Evolutionary conservation across 306 rosid species (phyloP), one percentile per base, ranked within the genome.

Genomic region (Senna siamea): DNA sequence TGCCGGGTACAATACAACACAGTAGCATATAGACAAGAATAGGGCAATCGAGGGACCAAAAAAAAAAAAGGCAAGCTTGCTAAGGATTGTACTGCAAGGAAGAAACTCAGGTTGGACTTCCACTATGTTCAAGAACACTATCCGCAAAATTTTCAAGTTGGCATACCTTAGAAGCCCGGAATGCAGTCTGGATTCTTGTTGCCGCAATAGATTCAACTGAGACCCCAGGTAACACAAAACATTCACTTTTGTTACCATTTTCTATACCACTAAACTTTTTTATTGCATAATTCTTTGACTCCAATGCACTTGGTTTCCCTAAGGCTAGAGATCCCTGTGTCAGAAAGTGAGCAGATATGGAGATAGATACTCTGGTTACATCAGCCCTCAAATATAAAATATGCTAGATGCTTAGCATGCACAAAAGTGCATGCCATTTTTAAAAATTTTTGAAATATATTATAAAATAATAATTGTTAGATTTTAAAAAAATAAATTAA

Each of bases 161-260:
- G 38, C 82, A 66, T 80, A 92, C 97, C 83, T 70, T 52, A 73
- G 82, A 81, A 52, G 89, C 97, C 3, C 96, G 92, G 75, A 85
- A 85, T 66, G 88, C 91, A 7, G 91, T 86, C 56, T 92, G 97
- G 62, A 92, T 92, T 73, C 83, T 81, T 58, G 73, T 88, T 70
- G 97, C 97, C 26, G 97, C 93, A 26, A 79, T 73, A 20, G 77
- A 84, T 81, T 87, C 96, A 76, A 81, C 56, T 69, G 90, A 80
- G 76, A 82, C 69, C 66, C 76, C 76, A 66, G 69, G 74, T 32
- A 80, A 82, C 32, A 79, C 85, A 62, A 60, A 64, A 52, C 50
- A 79, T 54, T 66, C 78, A 44, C 48, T 68, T 35, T 66, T 53
- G 43, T 46, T 37, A 22, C 76, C 80, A 64, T 75, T 85, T 71